Evolutionary conservation across 768 basidiomycete species (phyloP).

Genomic region (Russula abietina): DNA sequence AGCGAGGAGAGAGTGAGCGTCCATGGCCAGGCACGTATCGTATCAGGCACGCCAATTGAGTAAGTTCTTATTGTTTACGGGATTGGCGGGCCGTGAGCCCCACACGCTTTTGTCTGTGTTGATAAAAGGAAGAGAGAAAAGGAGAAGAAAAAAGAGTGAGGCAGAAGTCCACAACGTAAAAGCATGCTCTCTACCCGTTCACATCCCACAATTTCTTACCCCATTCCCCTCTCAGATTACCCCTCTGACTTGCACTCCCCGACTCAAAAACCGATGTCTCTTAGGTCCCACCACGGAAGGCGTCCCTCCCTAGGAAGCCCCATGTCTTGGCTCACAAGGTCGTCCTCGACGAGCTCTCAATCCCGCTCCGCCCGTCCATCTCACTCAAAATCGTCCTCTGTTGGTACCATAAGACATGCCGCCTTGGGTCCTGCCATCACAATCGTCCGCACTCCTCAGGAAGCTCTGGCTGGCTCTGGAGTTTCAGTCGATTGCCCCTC

Average conservation of each 20-base stretch:
- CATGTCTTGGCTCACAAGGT: constrained; percentile 41
- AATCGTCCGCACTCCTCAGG: constrained; percentile 73
- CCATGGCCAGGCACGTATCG: too few relatives aligned
- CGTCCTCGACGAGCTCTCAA: constrained; percentile 32
- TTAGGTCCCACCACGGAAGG: constrained; percentile 28
- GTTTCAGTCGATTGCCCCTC: constrained; percentile 13
- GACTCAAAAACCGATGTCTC: constrained; percentile 19
- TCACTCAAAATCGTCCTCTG: constrained; percentile 36
- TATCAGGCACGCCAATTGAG: not conserved
- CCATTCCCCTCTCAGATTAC: constrained; percentile 14
- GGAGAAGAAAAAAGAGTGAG: not conserved
- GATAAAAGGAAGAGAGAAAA: not conserved
- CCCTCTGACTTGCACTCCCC: constrained; percentile 5
- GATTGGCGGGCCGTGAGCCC: not conserved
- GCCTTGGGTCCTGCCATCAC: constrained; percentile 66
- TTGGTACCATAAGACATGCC: constrained; percentile 39
- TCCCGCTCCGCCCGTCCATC: constrained; percentile 36
- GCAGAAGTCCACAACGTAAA: constrained; percentile 2
- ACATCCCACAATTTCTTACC: constrained; percentile 16
- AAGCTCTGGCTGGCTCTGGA: constrained; percentile 48
- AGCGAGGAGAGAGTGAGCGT: constrained; percentile 40
- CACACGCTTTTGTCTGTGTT: not conserved
- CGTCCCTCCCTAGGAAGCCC: constrained; percentile 38
- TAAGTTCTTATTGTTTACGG: constrained; percentile 13
- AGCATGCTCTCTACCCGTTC: constrained; percentile 19